Evolutionary conservation across 108 stramenopile species (phyloP).

Genomic region (Hondaea fermentalgiana): DNA sequence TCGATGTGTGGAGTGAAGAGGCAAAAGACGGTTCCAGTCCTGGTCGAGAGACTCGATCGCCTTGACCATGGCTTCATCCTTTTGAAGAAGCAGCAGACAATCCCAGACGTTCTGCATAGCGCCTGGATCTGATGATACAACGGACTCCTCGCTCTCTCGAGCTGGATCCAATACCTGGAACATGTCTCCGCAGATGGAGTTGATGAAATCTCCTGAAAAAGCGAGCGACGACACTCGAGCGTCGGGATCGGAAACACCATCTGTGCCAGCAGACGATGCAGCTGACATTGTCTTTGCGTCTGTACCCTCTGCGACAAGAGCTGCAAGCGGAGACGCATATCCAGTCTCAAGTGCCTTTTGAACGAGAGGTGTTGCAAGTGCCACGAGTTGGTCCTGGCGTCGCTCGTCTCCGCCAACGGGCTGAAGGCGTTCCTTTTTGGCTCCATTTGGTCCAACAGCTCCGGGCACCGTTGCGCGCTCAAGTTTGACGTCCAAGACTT

Average conservation of each 20-base stretch:
- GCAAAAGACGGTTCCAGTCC: background rate
- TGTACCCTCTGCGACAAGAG: too few relatives aligned
- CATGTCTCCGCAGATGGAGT: background rate
- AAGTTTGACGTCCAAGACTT: conserved; percentile 10
- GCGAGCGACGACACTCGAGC: background rate
- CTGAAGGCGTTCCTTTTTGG: background rate
- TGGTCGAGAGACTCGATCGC: background rate
- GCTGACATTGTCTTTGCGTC: too few relatives aligned
- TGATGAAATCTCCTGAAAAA: background rate
- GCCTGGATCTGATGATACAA: background rate
- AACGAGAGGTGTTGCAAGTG: background rate
- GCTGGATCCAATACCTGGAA: background rate
- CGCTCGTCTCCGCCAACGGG: background rate
- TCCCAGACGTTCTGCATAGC: background rate
- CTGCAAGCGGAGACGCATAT: background rate
- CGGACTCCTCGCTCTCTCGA: background rate
- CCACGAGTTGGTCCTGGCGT: background rate
- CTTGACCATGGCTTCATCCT: background rate
- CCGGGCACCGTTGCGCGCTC: background rate
- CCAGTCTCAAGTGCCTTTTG: background rate
- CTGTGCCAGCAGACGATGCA: too few relatives aligned
- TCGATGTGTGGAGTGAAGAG: background rate
- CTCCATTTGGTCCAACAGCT: background rate
- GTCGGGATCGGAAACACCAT: too few relatives aligned
- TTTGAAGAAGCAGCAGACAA: background rate